Evolutionary conservation across 371 early-diverging fungal genomes (phyloP), one percentile per base, ranked within the genome.

Genomic region (Conidiobolus incongruus): DNA sequence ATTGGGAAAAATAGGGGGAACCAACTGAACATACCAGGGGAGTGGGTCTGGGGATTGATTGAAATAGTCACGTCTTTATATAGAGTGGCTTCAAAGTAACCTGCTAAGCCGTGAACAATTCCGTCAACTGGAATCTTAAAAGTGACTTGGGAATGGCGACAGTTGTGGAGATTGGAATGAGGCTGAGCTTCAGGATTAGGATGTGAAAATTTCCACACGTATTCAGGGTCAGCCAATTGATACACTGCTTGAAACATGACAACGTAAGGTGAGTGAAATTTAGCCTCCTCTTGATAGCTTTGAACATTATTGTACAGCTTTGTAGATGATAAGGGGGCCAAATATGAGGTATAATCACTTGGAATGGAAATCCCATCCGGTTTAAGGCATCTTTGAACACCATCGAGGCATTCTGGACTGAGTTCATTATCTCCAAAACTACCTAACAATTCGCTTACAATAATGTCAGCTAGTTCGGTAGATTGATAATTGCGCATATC

Each of bases 341-440:
- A 58, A 57, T 68, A 91, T 1, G 91, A 61, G 0, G 83, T 72
- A 57, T 88, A 92, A 7, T 63, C 57, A 21, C 65, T 54, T 2
- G 96, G 96, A 43, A 95, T 90, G 16, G 84, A 85, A 21, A 91
- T 77, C n/a, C 92, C 93, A 38, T 59, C 71, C 4, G 59, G 72
- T 61, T 47, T 16, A 19, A 6, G 24, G 37, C 40, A 46, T 38
- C 70, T 66, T 49, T 83, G 82, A 5, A 89, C 93, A 7, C 86
- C 92, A 54, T 86, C 88, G 17, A 95, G 59, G 53, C 96, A 95
- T 59, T 95, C 96, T 2, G 96, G 96, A 1, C 91, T 84, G 2
- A 93, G 70, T 55, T 95, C 96, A 57, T 95, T 95, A 58, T 95
- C 93, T 38, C 91, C n/a, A n/a, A n/a, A n/a, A n/a, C n/a, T n/a